These are phyloP conservation scores for Phytophthora sansomeana DNA, from an alignment of 352 stramenopile genomes.

Conservation along the genomic window DNA sequence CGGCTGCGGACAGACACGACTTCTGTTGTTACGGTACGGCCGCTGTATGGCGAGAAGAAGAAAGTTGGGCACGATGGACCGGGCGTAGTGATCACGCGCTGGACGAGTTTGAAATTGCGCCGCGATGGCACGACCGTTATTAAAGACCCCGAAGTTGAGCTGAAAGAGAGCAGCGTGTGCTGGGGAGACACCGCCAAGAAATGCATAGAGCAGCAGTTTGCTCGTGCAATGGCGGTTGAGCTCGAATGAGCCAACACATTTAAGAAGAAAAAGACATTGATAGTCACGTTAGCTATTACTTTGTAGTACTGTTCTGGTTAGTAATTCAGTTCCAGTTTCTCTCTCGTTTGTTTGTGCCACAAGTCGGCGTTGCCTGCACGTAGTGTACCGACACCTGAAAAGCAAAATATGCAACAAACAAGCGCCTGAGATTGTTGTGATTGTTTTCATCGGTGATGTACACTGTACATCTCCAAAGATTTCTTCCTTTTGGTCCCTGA, in stretches of 20 bases:
- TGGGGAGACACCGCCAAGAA: slow-evolving; percentile 19
- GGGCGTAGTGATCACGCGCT: slow-evolving; percentile 32
- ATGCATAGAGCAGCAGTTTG: slow-evolving; percentile 21
- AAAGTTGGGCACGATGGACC: background rate
- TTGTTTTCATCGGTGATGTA: too few species aligned
- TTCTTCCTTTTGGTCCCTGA: too few species aligned
- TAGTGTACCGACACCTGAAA: too few species aligned
- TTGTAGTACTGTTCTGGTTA: too few species aligned
- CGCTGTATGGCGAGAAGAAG: background rate
- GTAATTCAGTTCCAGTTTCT: too few species aligned
- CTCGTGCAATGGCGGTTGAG: slow-evolving; percentile 6
- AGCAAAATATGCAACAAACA: too few species aligned
- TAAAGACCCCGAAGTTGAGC: slow-evolving; percentile 15
- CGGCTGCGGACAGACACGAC: slow-evolving; percentile 45
- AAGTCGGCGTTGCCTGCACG: too few species aligned
- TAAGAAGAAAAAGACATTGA: background rate
- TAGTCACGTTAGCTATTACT: too few species aligned
- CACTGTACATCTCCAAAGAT: too few species aligned
- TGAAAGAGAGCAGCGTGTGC: slow-evolving; percentile 28
- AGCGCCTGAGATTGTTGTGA: too few species aligned
- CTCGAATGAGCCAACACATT: background rate
- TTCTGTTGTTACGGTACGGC: slow-evolving; percentile 12
- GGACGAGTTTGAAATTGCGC: slow-evolving; percentile 28
- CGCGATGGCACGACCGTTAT: background rate
- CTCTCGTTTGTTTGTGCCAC: too few species aligned